Conservation (phyloP, 495 filamentous ascomycete species). For the Hyaloscypha variabilis region DNA sequence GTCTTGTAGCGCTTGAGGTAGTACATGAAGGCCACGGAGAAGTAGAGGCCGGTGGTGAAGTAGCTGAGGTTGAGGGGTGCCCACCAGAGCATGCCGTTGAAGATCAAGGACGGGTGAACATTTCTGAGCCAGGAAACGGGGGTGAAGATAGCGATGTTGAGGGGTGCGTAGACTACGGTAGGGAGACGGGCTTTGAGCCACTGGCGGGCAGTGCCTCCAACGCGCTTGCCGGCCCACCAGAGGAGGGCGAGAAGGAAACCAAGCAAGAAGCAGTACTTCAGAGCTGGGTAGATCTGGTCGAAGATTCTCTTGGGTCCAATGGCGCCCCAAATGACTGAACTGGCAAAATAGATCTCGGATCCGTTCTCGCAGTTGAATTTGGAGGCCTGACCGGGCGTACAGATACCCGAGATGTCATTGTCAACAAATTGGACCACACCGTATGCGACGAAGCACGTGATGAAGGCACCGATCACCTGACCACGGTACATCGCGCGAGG, state of each 20-base stretch:
- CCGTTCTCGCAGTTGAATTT: constrained; percentile 61
- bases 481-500: constrained; percentile 60
- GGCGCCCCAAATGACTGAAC: constrained; percentile 41
- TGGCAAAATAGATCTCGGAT: constrained; percentile 62
- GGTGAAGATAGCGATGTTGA: constrained; percentile 15
- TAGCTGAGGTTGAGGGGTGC: constrained; percentile 50
- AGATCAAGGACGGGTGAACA: constrained; percentile 63
- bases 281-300: constrained; percentile 35
- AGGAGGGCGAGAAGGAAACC: constrained; percentile 36
- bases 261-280: constrained; percentile 46
- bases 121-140: constrained; percentile 29
- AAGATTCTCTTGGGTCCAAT: constrained; percentile 55
- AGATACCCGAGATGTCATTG: constrained; percentile 54
- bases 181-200: constrained; percentile 17
- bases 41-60: constrained; percentile 63
- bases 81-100: constrained; percentile 65
- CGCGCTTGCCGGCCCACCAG: constrained; percentile 30
- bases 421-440: constrained; percentile 64
- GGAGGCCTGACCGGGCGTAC: constrained; percentile 47
- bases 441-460: constrained; percentile 62
- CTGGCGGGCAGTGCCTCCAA: constrained; percentile 35
- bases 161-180: constrained; percentile 31
- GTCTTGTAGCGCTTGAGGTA: constrained; percentile 55
- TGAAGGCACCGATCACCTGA: constrained; percentile 58
- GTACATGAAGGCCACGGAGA: constrained; percentile 69